Evolutionary conservation across 768 basidiomycete genomes (phyloP).

Genomic region (Suillus spraguei): DNA sequence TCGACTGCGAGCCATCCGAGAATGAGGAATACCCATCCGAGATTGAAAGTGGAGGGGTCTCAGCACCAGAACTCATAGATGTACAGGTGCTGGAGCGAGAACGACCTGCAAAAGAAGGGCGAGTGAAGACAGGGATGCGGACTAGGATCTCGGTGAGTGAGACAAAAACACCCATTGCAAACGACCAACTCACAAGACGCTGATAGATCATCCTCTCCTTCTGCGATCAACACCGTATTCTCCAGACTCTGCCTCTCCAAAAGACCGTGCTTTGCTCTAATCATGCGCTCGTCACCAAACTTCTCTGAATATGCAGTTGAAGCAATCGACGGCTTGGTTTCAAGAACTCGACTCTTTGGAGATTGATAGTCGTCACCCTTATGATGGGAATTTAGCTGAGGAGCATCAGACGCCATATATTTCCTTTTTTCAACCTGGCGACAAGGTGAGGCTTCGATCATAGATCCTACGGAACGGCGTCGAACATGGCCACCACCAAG

Average conservation of each 20-base stretch:
- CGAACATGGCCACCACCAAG: constrained; percentile 77
- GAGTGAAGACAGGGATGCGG: constrained; percentile 55
- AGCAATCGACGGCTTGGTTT: constrained; percentile 62
- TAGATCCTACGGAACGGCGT: constrained; percentile 64
- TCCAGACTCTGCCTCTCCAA: constrained; percentile 70
- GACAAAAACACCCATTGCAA: background rate
- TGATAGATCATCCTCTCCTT: constrained; percentile 58
- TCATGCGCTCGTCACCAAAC: constrained; percentile 72
- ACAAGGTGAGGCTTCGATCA: constrained; percentile 69
- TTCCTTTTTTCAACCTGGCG: constrained; percentile 66
- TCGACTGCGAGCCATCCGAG: constrained; percentile 75
- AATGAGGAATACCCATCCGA: constrained; percentile 68
- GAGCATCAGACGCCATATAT: constrained; percentile 35
- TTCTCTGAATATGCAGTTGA: constrained; percentile 58
- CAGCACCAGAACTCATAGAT: constrained; percentile 58
- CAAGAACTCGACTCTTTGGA: constrained; percentile 51
- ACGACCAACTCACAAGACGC: constrained; percentile 46
- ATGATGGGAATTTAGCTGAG: constrained; percentile 39
- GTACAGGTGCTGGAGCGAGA: constrained; percentile 75
- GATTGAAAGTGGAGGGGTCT: constrained; percentile 70
- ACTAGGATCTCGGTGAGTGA: constrained; percentile 30
- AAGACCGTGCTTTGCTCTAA: constrained; percentile 60
- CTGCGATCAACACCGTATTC: constrained; percentile 61
- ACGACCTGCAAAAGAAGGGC: constrained; percentile 49
- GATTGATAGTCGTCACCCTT: constrained; percentile 33